phyloP scores from a whole-genome alignment of 306 rosid species.

The Alnus rubra region DNA sequence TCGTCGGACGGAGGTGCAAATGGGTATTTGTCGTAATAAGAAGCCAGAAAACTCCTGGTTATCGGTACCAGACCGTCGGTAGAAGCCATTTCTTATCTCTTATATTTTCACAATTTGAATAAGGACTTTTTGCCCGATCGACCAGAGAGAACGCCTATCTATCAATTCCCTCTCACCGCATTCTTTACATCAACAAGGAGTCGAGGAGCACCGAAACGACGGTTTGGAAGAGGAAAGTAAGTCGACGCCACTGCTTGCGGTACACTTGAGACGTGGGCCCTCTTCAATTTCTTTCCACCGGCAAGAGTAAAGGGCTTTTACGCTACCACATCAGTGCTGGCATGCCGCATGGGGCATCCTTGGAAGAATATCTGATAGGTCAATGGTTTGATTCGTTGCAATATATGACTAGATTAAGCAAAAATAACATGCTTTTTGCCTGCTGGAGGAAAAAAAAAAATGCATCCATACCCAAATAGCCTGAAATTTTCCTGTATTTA shows the following conservation, averaged over 20 bases:
- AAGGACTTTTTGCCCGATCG: background rate
- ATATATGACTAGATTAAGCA: too few relatives aligned
- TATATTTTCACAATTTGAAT: background rate
- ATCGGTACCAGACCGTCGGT: conserved; percentile 90
- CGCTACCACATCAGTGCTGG: background rate
- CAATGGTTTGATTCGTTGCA: background rate
- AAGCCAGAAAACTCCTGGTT: conserved; percentile 69
- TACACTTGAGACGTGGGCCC: background rate
- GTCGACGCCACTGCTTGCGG: background rate
- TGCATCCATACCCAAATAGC: too few relatives aligned
- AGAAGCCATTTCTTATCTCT: conserved; percentile 58
- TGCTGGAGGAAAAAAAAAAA: too few relatives aligned
- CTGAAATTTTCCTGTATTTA: too few relatives aligned
- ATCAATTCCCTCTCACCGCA: background rate
- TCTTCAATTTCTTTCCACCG: background rate
- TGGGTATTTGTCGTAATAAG: conserved; percentile 77
- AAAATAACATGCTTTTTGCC: too few relatives aligned
- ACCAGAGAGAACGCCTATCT: background rate
- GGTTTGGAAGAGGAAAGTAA: background rate
- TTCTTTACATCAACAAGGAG: background rate
- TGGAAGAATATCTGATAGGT: background rate
- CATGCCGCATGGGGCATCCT: background rate
- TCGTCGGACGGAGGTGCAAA: conserved; percentile 67
- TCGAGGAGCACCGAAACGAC: background rate
- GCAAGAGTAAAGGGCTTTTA: background rate